Evolutionary conservation across 2,329 filamentous ascomycete species (phyloP).

Genomic region (Pseudofabraea citricarpa): DNA sequence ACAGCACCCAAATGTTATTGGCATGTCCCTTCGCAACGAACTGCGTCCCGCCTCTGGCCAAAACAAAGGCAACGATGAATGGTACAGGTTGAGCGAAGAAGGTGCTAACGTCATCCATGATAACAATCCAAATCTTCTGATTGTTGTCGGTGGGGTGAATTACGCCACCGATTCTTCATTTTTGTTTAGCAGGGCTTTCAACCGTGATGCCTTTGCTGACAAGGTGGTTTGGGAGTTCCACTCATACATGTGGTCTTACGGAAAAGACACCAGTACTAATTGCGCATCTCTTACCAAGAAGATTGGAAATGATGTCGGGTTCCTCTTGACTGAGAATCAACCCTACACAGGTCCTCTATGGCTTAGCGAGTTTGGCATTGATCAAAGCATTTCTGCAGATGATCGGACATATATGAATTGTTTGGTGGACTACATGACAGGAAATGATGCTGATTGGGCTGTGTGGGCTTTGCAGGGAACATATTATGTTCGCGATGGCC

Average conservation of each 20-base stretch:
- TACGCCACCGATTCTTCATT: conserved; percentile 48
- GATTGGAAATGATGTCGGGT: conserved; percentile 45
- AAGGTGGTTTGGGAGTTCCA: conserved; percentile 60
- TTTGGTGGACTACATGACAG: conserved; percentile 44
- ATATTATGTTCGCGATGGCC: conserved; percentile 51
- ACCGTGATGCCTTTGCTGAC: conserved; percentile 38
- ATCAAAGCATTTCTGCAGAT: conserved; percentile 24
- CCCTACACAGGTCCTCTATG: conserved; percentile 49
- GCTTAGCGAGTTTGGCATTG: conserved; percentile 50
- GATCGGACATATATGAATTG: conserved; percentile 45
- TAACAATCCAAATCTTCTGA: conserved; percentile 45
- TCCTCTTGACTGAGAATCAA: conserved; percentile 43
- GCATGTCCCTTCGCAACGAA: conserved; percentile 54
- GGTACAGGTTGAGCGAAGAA: conserved; percentile 44
- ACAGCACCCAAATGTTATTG: conserved; percentile 49
- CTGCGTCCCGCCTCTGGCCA: conserved; percentile 40
- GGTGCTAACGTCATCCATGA: conserved; percentile 45
- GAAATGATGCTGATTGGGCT: conserved; percentile 55
- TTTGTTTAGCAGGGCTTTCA: conserved; percentile 34
- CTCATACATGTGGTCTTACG: conserved; percentile 52
- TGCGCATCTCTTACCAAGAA: conserved; percentile 38
- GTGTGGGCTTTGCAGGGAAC: conserved; percentile 54
- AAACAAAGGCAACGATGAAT: conserved; percentile 45
- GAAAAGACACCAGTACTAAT: conserved; percentile 40
- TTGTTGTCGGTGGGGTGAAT: conserved; percentile 50